Evolutionary conservation across 2,329 filamentous ascomycete genomes (phyloP), one percentile per base, ranked within the genome.

Genomic region (Penicillium sp.): DNA sequence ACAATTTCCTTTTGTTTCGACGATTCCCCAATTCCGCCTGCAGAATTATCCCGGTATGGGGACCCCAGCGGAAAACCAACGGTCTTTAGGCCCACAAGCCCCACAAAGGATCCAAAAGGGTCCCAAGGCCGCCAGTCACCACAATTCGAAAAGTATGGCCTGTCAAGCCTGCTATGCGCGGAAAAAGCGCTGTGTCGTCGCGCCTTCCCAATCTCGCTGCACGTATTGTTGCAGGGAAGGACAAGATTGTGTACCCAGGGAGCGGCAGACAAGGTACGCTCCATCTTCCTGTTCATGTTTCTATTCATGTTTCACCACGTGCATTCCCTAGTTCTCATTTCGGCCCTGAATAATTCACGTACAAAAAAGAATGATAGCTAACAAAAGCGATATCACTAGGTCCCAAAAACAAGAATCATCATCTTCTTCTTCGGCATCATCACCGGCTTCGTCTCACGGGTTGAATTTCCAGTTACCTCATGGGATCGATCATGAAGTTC

Each of bases 181-280:
- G 4, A 54, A 54, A 38, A 54, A 54, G 52, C 42, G 52, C 6
- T 54, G 52, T n/a, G 42, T 54, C 5, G 28, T 39, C 4, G 42
- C 29, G 5, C 26, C 52, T 4, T 16, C 39, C 13, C 48, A 54
- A 13, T 39, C 23, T 18, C 44, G 46, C 34, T 54, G 52, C 34
- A 47, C 48, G 4, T 51, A 51, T 12, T 54, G 52, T 21, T 45
- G 36, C 21, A 29, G 42, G 12, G 52, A 54, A 28, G 45, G 49
- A 4, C 47, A 51, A 18, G 24, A 24, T 15, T 54, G 52, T 26
- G 7, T 51, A 15, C 48, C 48, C 3, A 28, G 52, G 21, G 48
- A 54, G 33, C 52, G 52, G 21, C 49, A 38, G 3, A 12, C n/a
- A 9, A 48, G 45, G 52, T 54, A 51, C 18, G 18, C 3, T 21